These are phyloP conservation scores for Fraxinus nigra DNA, from an alignment of 305 asterid species.

Conservation along the genomic window DNA sequence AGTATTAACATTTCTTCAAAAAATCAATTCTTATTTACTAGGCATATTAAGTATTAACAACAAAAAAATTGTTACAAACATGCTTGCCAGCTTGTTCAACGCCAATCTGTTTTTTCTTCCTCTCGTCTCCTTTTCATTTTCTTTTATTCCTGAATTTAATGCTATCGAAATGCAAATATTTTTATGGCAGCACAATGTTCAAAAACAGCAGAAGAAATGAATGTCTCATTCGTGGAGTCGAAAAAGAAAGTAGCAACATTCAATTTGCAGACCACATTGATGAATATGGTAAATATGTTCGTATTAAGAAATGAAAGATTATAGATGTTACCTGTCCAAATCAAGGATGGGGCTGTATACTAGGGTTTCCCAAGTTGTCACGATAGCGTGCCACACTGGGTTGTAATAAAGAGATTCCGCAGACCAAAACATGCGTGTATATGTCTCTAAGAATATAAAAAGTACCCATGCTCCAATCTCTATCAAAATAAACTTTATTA, in stretches of 20 bases:
- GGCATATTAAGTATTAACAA: neutral
- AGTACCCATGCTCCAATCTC: constrained; percentile 98
- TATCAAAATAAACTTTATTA: constrained; percentile 73
- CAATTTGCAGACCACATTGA: neutral
- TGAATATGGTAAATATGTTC: neutral
- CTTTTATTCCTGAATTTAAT: neutral
- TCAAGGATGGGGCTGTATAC: constrained; percentile 96
- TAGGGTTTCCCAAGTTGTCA: constrained; percentile 81
- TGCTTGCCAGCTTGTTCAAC: neutral
- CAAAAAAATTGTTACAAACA: neutral
- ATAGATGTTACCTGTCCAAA: constrained; percentile 72
- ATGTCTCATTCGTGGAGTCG: neutral
- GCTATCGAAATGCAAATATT: neutral
- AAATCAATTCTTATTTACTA: neutral
- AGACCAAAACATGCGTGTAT: constrained; percentile 97
- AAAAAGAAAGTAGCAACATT: neutral
- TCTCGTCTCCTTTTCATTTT: neutral
- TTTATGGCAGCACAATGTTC: neutral
- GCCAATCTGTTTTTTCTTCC: neutral
- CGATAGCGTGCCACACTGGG: constrained; percentile 87
- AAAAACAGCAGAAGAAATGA: neutral
- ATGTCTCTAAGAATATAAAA: constrained; percentile 91
- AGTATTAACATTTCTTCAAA: neutral
- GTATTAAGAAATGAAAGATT: neutral
- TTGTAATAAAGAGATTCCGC: constrained; percentile 97